Evolutionary conservation across 345 rosid species (phyloP), one percentile per base, ranked within the genome.

Genomic region (Iberis pinnata): DNA sequence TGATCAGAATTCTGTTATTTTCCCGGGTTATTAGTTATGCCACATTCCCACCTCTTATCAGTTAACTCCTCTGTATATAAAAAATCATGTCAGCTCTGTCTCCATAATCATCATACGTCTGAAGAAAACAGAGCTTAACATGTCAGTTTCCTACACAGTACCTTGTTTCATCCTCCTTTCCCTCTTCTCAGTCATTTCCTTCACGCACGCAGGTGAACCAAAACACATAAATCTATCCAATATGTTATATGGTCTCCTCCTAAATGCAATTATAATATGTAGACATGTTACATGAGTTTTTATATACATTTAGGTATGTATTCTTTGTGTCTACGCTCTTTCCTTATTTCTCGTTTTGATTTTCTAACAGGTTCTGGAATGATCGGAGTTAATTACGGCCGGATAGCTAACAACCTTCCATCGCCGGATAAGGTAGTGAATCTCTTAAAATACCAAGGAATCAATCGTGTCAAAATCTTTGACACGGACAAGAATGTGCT

Each of bases 361-460:
- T 9, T 12, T 35, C 33, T 18, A 3, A 22, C 72, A 77, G 88
- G 76, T 43, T 64, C 63, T 22, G 92, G 84, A 4, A 42, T 57
- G 19, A 15, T 92, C 27, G 98, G 97, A n/a, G 70, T 92, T 12
- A 92, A 92, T 65, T 92, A 88, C 24, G 98, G 97, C 19, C 65
- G 98, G 3, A 56, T 92, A 0, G 97, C 97, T 0, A 49, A 88
- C 69, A 43, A 92, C 58, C 73, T 85, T 2, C 95, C 97, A 3
- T 0, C 82, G 4, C 86, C 98, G 32, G 66, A 54, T 9, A 73
- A 85, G 15, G 97, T 92, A 0, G 97, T 80, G 20, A 57, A 72
- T 60, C 89, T 93, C 12, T 67, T 88, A 0, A 80, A 83, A 58
- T 52, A 85, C 1, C 76, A 76, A 36, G 87, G 90, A 5, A 13